Evolutionary conservation across 2,329 filamentous ascomycete species (phyloP).

Genomic region (Fusarium odoratissimum): DNA sequence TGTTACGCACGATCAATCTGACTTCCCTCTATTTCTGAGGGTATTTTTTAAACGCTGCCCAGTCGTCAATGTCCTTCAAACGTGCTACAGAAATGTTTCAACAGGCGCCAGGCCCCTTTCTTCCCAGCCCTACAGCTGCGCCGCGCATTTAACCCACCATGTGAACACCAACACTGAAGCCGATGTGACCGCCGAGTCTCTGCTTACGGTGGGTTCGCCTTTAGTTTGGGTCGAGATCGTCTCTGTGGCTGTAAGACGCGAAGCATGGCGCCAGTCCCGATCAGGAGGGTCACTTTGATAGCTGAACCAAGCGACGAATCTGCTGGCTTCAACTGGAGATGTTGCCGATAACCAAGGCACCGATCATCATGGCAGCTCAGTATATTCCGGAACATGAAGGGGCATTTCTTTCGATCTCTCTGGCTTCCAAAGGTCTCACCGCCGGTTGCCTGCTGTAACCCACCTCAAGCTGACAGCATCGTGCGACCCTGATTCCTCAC

Average conservation of each 20-base stretch:
- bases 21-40: not conserved
- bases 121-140: slow-evolving; percentile 22
- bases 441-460: not conserved
- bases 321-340: not conserved
- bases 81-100: slow-evolving; percentile 19
- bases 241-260: slow-evolving; percentile 1
- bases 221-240: not conserved
- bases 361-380: not conserved
- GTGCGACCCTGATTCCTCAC: not conserved
- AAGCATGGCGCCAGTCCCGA: slow-evolving; percentile 14
- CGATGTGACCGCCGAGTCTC: slow-evolving; percentile 3
- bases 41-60: not conserved
- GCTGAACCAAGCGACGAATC: not conserved
- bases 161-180: not conserved
- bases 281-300: slow-evolving; percentile 10
- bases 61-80: not conserved
- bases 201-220: not conserved
- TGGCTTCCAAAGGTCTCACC: slow-evolving; percentile 3
- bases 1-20: not conserved
- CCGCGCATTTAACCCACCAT: slow-evolving; percentile 4
- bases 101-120: slow-evolving; percentile 11
- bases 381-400: not conserved
- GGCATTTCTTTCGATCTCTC: not conserved
- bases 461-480: not conserved
- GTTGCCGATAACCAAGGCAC: not conserved